phyloP scores from a whole-genome alignment of 202 grass and related monocot genomes.

The Schoenoplectus tabernaemontani region DNA sequence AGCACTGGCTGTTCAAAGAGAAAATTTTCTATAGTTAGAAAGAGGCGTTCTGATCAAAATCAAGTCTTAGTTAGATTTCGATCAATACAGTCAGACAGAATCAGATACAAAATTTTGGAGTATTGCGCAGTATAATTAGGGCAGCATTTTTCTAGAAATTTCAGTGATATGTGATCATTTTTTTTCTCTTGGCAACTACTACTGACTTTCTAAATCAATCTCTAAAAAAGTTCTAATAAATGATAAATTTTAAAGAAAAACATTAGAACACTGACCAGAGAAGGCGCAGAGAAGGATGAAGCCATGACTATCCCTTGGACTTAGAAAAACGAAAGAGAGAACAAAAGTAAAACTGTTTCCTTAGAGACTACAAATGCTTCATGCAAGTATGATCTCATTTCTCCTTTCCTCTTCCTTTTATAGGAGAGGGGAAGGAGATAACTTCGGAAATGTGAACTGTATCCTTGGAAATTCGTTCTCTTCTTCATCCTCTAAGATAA shows the following conservation, averaged over 20 bases:
- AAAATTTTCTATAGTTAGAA: neutral
- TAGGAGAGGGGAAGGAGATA: conserved; percentile 13
- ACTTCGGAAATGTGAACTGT: neutral
- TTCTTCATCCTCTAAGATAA: conserved; percentile 11
- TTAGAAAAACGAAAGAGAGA: neutral
- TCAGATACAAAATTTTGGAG: neutral
- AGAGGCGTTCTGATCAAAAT: neutral
- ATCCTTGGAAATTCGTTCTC: conserved; percentile 12
- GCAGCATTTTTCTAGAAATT: neutral
- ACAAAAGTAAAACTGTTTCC: neutral
- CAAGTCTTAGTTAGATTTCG: neutral
- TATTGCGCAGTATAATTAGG: neutral
- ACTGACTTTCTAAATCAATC: neutral
- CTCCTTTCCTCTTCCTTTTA: conserved; percentile 29
- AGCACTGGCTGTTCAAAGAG: too few species aligned
- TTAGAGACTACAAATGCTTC: neutral
- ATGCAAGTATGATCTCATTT: conserved; percentile 21
- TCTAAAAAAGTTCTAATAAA: too few species aligned
- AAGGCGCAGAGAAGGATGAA: conserved; percentile 57
- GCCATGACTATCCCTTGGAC: conserved; percentile 36
- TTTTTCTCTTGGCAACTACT: neutral
- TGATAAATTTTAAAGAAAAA: neutral
- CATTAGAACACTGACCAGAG: conserved; percentile 31
- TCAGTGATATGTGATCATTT: neutral
- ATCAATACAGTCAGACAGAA: neutral